Base-by-base conservation (phyloP, 1,284 basidiomycete genomes). In the Apiotrichum mycotoxinovorans region DNA sequence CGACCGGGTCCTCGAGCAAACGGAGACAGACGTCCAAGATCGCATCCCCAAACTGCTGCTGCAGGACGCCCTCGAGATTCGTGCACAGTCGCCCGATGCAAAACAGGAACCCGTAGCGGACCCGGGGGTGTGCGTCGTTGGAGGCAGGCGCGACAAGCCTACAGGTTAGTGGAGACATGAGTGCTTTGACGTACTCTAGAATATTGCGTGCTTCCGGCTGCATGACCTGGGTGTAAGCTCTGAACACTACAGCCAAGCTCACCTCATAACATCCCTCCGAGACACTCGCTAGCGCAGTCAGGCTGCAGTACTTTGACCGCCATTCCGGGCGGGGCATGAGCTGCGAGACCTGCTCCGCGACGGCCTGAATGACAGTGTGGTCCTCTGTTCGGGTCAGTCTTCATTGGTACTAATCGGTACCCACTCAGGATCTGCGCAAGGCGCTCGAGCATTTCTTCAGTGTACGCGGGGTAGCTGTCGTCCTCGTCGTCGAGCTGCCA, bases 31-130 rank as follows among this genome's bases (percentile, higher is more conserved):
- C 84, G 0, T 83, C 77, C 62, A 91, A 85, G 0, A 62, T 57
- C 11, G 64, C 59, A 10, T 63, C 54, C 1, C 65, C 48, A 34
- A 61, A 71, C n/a, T 61, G 49, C 18, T 40, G 54, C 51, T 73
- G 71, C 45, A 73, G 47, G 1, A 56, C 54, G n/a, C 65, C 70
- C 63, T 71, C 63, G 17, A 57, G 80, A 75, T 91, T 88, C 8
- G 87, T 88, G 67, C 88, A 91, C 8, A 93, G 77, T 66, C 91
- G 88, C 0, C 89, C 88, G 51, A 92, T 80, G 80, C 89, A 91
- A 76, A 91, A 89, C 73, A 89, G 88, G 41, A 91, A 88, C 1
- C 88, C 89, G 69, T 86, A 87, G 27, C 89, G 81, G 2, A 92
- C 89, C 2, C 90, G 81, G 0, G 89, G 88, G 77, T 92, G 86